These are phyloP conservation scores for sunflower (Helianthus annuus) DNA, from an alignment of 129 eudicot species.

Conservation along the genomic window DNA sequence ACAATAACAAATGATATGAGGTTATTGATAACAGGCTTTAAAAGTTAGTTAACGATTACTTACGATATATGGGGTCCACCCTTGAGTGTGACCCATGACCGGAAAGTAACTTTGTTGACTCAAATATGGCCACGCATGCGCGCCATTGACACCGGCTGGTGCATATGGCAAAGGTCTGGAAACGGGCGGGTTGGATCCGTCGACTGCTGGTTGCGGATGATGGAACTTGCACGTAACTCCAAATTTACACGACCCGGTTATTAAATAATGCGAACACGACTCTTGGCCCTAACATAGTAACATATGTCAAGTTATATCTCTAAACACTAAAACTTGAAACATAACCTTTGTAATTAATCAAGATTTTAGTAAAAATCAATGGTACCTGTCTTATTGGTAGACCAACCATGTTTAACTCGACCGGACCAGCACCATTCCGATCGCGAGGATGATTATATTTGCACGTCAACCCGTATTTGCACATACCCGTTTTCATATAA, in stretches of 20 bases:
- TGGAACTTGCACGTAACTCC: slow-evolving; percentile 75
- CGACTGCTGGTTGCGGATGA: slow-evolving; percentile 66
- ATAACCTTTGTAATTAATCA: background rate
- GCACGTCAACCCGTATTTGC: slow-evolving; percentile 87
- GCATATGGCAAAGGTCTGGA: slow-evolving; percentile 26
- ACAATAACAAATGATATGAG: slow-evolving; percentile 1
- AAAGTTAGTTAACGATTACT: slow-evolving; percentile 21
- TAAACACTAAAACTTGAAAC: background rate
- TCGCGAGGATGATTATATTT: slow-evolving; percentile 86
- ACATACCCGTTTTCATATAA: slow-evolving; percentile 80
- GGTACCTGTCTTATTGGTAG: slow-evolving; percentile 82
- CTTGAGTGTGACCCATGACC: slow-evolving; percentile 29
- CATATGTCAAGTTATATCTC: background rate
- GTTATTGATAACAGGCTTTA: background rate
- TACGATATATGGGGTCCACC: slow-evolving; percentile 65
- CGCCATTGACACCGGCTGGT: slow-evolving; percentile 38
- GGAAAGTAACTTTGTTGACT: slow-evolving; percentile 60
- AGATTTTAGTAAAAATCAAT: slow-evolving; percentile 28
- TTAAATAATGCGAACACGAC: slow-evolving; percentile 64
- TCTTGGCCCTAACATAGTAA: slow-evolving; percentile 51
- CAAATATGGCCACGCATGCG: slow-evolving; percentile 43
- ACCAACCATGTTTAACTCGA: slow-evolving; percentile 53
- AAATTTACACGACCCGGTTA: slow-evolving; percentile 72
- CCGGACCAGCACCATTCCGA: slow-evolving; percentile 54
- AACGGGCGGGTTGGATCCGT: slow-evolving; percentile 35